Evolutionary conservation across 202 grass and related monocot genomes (phyloP), one percentile per base, ranked within the genome.

Genomic region (Digitaria exilis): DNA sequence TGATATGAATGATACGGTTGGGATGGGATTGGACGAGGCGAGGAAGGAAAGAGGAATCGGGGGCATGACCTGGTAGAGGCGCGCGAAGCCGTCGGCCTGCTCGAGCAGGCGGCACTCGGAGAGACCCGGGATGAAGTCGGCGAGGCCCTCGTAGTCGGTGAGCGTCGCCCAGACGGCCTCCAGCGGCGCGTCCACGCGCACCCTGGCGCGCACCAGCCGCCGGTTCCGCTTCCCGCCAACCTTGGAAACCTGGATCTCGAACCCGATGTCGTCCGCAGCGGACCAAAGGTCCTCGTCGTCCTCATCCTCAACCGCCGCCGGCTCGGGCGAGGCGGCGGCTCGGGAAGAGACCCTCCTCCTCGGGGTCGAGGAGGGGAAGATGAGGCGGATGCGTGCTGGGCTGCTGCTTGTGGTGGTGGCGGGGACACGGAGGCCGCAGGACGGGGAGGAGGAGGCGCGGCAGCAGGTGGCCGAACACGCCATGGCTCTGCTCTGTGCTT

Each of bases 141-240:
- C 90, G 37, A 95, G 90, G 56, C 90, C 93, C 82, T 95, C 87
- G 50, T 97, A 97, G 85, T 94, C 82, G 11, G 94, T 97, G 24
- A 97, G 80, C 78, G 89, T 89, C 28, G 61, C 88, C 94, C 90
- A 97, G 3, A 97, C 86, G 5, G 88, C 91, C 60, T 91, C 90
- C 19, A 97, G 82, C 51, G 84, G 87, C 21, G 92, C 90, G 34
- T 90, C 60, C 4, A 97, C 79, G 4, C 50, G 37, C 21, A 97
- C 85, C 65, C 68, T 57, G 30, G 92, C 88, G 7, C 67, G 84
- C 57, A 94, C 91, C 13, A 72, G 15, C 4, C 92, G 82, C 15
- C 83, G 63, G 55, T 94, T 97, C 60, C 69, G 75, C 75, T 85
- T 90, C 29, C 82, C 65, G 15, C 80, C 63, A 16, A 79, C 24